phyloP scores from a whole-genome alignment of 768 basidiomycete genomes.

The Pleurotus pulmonarius region DNA sequence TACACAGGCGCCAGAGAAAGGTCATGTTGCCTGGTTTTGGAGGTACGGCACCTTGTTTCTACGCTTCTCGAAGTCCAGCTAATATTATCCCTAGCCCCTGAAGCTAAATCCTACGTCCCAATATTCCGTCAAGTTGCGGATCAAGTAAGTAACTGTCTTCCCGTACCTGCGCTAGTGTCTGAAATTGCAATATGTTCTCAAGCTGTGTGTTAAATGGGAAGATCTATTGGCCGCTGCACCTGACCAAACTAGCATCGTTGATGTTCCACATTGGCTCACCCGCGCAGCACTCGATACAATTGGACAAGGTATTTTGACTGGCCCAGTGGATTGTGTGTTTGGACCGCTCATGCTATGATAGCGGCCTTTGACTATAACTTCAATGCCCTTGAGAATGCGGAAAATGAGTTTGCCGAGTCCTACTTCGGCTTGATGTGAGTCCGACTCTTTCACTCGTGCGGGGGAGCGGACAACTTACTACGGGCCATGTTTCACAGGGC shows the following conservation, averaged over 20 bases:
- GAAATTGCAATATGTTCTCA: background rate
- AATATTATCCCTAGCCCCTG: constrained; percentile 20
- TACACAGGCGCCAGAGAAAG: constrained; percentile 50
- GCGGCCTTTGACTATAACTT: constrained; percentile 57
- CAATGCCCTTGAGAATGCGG: constrained; percentile 42
- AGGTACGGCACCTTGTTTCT: constrained; percentile 6
- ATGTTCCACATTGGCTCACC: constrained; percentile 48
- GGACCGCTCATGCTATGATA: constrained; percentile 12
- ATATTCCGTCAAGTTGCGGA: constrained; percentile 42
- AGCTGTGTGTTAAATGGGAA: constrained; percentile 51
- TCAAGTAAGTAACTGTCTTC: constrained; percentile 31
- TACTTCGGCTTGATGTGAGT: constrained; percentile 48
- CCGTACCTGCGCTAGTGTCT: constrained; percentile 3
- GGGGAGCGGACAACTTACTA: too few relatives aligned
- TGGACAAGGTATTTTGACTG: constrained; percentile 36
- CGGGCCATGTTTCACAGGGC: constrained; percentile 14
- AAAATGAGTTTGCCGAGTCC: constrained; percentile 52
- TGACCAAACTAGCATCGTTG: constrained; percentile 37
- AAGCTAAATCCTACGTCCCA: constrained; percentile 46
- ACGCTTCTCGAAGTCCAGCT: too few relatives aligned
- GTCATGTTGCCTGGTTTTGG: constrained; percentile 57
- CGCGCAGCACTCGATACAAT: constrained; percentile 48
- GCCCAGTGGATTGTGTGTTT: background rate
- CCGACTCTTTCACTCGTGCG: background rate
- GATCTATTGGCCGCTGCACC: constrained; percentile 42